Base-by-base conservation (phyloP, 176 grass and related monocot genomes). In the Triticum timopheevii region DNA sequence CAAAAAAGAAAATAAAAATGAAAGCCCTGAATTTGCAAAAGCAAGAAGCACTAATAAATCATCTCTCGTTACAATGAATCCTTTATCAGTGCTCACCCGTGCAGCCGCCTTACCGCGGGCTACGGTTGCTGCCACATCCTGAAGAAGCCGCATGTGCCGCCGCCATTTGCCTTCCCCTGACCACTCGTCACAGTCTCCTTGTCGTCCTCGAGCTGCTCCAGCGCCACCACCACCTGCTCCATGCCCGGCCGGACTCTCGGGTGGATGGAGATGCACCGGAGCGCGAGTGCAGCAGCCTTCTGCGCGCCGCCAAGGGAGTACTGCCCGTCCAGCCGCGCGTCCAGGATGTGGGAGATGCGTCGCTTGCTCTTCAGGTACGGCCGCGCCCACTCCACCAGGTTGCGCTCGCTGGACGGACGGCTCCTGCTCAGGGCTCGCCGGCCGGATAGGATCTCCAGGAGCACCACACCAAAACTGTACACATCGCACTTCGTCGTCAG, bases 391-490 rank as follows among this genome's bases (percentile, higher is more conserved):
- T 95, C 91, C 68, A 95, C 50, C 62, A 95, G 61, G 20, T 82
- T 89, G 84, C 87, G 88, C 83, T 95, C 86, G 12, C 88, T 67
- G 1, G 3, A 84, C 87, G 0, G 92, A 85, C 0, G 83, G 56
- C 83, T 93, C 59, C 85, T 95, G 83, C 85, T 80, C 39, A 95
- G 3, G 1, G 83, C 84, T 0, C 88, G 16, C 88, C 77, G 1
- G 3, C 92, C 92, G 0, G 92, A 91, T 0, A 94, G 27, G 81
- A 94, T 78, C 62, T 94, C 92, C 0, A 94, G 34, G 0, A 94
- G 77, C 20, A 94, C 92, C 4, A 94, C 92, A 0, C 89, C 92
- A 13, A 94, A 94, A 64, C 92, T 91, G 64, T 91, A 94, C 8
- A 91, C 84, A 34, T 94, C 92, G 10, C 89, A 91, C 77, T 91